Evolutionary conservation across 2,329 filamentous ascomycete genomes (phyloP).

Genomic region (Ascochyta koolunga): DNA sequence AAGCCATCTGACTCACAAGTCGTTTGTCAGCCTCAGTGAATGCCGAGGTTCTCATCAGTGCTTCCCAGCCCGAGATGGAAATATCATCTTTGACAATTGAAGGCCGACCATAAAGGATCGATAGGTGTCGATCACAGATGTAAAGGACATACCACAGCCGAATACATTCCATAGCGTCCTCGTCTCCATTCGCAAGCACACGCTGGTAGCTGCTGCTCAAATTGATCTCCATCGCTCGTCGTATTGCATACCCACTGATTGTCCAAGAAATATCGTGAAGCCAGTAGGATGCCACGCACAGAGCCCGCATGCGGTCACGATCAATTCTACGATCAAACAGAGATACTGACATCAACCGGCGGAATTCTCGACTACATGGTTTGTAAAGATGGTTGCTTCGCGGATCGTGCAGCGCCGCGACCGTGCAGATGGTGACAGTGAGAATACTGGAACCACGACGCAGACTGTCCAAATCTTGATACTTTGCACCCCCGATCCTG

Average conservation of each 20-base stretch:
- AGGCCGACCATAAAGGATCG: slow-evolving; percentile 65
- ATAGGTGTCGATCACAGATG: slow-evolving; percentile 70
- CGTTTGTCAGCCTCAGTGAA: slow-evolving; percentile 62
- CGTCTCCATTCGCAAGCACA: slow-evolving; percentile 47
- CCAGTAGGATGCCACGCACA: slow-evolving; percentile 68
- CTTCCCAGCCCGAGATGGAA: slow-evolving; percentile 63
- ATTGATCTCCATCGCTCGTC: slow-evolving; percentile 57
- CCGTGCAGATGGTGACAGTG: slow-evolving; percentile 62
- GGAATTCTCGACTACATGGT: slow-evolving; percentile 63
- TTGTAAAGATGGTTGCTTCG: slow-evolving; percentile 59
- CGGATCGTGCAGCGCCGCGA: slow-evolving; percentile 64
- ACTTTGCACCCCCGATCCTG: slow-evolving; percentile 52
- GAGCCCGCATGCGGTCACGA: slow-evolving; percentile 63
- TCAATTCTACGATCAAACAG: slow-evolving; percentile 65
- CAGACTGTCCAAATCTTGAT: slow-evolving; percentile 54
- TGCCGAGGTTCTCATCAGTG: slow-evolving; percentile 59
- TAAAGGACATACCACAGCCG: slow-evolving; percentile 65
- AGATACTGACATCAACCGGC: slow-evolving; percentile 61
- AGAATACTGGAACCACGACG: slow-evolving; percentile 62
- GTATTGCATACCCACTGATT: slow-evolving; percentile 61
- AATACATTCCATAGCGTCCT: slow-evolving; percentile 59
- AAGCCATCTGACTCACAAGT: slow-evolving; percentile 63
- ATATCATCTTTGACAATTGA: slow-evolving; percentile 64
- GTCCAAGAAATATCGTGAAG: slow-evolving; percentile 68
- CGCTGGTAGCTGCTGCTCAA: slow-evolving; percentile 53